phyloP scores from a whole-genome alignment of 148 eudicot species.

The Rhododendron ovatum region DNA sequence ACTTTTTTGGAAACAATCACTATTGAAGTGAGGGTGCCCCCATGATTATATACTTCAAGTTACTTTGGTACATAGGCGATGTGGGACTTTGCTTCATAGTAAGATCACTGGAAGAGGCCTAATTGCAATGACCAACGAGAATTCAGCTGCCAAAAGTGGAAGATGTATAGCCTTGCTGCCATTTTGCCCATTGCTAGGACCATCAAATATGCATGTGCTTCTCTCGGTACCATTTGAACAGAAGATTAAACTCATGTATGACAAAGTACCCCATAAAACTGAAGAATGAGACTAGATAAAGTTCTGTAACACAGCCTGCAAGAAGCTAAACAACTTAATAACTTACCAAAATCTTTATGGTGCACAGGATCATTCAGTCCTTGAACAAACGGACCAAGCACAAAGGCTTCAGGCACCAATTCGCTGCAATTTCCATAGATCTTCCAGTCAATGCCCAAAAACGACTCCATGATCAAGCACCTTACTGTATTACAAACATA shows the following conservation, averaged over 20 bases:
- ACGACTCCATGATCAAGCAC: conserved; percentile 91
- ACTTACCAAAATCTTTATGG: conserved; percentile 96
- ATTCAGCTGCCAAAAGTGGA: conserved; percentile 2
- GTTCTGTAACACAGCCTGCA: background rate
- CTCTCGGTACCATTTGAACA: background rate
- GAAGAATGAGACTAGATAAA: background rate
- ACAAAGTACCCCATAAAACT: background rate
- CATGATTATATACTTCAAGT: too few relatives aligned
- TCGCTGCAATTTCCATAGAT: conserved; percentile 45
- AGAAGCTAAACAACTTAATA: background rate
- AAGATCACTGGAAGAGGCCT: background rate
- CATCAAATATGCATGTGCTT: background rate
- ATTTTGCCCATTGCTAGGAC: background rate
- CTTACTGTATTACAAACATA: conserved; percentile 57
- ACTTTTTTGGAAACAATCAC: too few relatives aligned
- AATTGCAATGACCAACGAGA: background rate
- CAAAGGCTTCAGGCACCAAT: conserved; percentile 65
- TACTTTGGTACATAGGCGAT: too few relatives aligned
- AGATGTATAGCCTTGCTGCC: background rate
- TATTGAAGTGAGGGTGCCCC: too few relatives aligned
- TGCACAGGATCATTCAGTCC: conserved; percentile 96
- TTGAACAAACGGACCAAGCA: conserved; percentile 75
- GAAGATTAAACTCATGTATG: background rate
- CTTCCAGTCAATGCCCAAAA: conserved; percentile 83
- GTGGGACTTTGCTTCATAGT: too few relatives aligned